Evolutionary conservation across 345 rosid species (phyloP), one percentile per base, ranked within the genome.

Genomic region (Salix koriyanagi): DNA sequence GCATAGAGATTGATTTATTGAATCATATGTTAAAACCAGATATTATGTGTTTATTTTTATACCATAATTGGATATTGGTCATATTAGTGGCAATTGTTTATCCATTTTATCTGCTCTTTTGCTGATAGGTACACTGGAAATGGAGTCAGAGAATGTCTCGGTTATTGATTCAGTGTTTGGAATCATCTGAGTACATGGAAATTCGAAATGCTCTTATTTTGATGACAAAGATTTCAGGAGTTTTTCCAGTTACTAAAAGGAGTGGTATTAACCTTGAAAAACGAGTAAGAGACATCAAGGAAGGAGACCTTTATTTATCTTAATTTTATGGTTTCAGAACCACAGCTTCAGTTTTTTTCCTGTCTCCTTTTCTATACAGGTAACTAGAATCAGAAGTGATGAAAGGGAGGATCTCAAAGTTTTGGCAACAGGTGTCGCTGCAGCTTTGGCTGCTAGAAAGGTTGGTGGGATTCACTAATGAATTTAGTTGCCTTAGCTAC

Each of bases 361-460:
- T 78, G 56, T 67, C 69, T 48, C 50, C 62, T 37, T 78, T 30
- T 54, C 36, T 37, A 28, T 75, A 23, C 84, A 96, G 99, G 98
- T 96, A 30, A 90, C 96, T 52, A 94, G 94, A 86, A 94, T 96
- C 54, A 96, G 91, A 85, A 86, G 86, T 77, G 98, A 96, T 71
- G 99, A 96, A 79, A 88, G 98, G 82, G 99, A 96, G 85, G 99
- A 96, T 87, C 99, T 96, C 71, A 96, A 96, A 85, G 99, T 94
- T 74, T 85, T 96, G 90, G 99, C 98, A 54, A 96, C 97, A 64
- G 91, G 99, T 80, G 99, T 96, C 72, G 98, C 97, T 39, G 97
- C 99, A 73, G 99, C 99, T 66, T 85, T 96, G 82, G 93, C 99
- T 79, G 86, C 97, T 83, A 90, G 99, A 86, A 96, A 94, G 96